Evolutionary conservation across 2,329 filamentous ascomycete genomes (phyloP), one percentile per base, ranked within the genome.

Genomic region (Nothopassalora personata): DNA sequence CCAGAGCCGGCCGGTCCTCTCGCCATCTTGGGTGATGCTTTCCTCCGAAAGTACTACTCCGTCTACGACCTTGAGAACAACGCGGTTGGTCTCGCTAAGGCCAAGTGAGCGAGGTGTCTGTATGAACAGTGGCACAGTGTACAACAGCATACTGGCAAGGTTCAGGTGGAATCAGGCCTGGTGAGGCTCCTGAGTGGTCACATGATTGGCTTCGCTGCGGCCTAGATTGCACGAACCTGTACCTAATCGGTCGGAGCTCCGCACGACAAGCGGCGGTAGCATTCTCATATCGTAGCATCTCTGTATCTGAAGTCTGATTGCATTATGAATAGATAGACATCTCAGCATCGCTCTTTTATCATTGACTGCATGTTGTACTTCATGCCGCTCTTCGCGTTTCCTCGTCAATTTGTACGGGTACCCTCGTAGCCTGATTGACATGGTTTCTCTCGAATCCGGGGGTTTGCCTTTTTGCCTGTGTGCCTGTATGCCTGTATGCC

Each of bases 21-120:
- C 65, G 92, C 91, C 63, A 99, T 99, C 66, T 86, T 99, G 28
- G 94, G 94, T 71, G 91, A 96, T 75, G 89, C 84, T 65, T 87
- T 87, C 82, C 76, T 87, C 73, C 86, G 91, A 77, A 89, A 83
- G 74, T 95, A 87, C 83, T 97, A 97, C 85, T 96, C 91, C 65
- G 89, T 99, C 73, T 99, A 99, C 75, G 91, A 99, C 77, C 83
- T 97, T 61, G 92, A 90, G 75, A 92, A 89, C 81, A 83, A 88
- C 73, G 87, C 89, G 58, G 91, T 99, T 64, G 92, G 91, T 72
- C 85, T 99, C 70, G 94, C 93, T 71, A 87, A 88, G 79, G 83
- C 93, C 67, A 94, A 91, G 80, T 84, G 83, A 64, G 30, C 23
- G 49, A 19, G 2, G 15, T 11, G n/a, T 34, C 11, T 51, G 49